Evolutionary conservation across 78 protist genomes (phyloP), one percentile per base, ranked within the genome.

Genomic region (Speleostelium caveatum): DNA sequence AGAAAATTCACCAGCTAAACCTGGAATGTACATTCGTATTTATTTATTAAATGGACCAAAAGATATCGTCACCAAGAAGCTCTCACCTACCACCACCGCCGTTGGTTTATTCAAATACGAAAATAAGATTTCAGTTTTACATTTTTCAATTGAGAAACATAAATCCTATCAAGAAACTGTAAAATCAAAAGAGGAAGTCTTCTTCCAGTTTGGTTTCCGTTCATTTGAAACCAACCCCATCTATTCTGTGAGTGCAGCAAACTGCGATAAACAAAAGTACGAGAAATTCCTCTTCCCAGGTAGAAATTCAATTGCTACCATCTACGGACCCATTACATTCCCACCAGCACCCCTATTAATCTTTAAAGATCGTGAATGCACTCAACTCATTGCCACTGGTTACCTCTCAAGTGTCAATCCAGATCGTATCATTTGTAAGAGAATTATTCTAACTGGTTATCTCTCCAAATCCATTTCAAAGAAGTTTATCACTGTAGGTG

Each of bases 351-450:
- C 98, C 8, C 69, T 75, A 7, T 61, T 97, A 26, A 35, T 94
- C 17, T 97, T 97, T 86, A 60, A 78, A 24, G 73, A 26, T 16
- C 24, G 35, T 10, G 45, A 39, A 2, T 60, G 92, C 51, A 32
- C n/a, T 26, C 28, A 58, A 36, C 75, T 89, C 42, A 91, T 96
- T 1, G 97, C 96, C 72, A 63, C 93, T 2, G 98, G 98, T 36
- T n/a, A 87, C 24, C 95, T 94, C 75, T 60, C 62, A 16, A 10
- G 67, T 24, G 83, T 79, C 33, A 69, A 99, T 69, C 99, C 99
- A 32, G 96, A 98, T 77, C 86, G 98, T 21, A 33, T 99, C 55
- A 67, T 97, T 42, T 30, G 98, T 77, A 98, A 99, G 96, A 36
- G 92, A 39, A 86, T 97, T 58, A 55, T 98, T 32, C 92, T 99